These are phyloP conservation scores for Aspergillus arachidicola DNA, from an alignment of 2,329 filamentous ascomycete species.

Conservation along the genomic window DNA sequence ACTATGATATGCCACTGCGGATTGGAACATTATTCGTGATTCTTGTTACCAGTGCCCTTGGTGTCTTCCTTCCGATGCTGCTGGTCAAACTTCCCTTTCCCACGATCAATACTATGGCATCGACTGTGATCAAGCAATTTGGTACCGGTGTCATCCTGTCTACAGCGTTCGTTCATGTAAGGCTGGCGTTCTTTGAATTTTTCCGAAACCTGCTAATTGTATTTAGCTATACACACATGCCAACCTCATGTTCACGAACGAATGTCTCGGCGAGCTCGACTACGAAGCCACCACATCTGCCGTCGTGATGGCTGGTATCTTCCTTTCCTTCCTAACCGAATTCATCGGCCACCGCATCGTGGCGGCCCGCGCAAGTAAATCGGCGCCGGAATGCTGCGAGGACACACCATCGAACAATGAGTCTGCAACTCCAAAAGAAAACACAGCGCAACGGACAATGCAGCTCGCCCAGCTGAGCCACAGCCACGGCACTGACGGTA, in stretches of 20 bases:
- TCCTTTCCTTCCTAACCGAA: slow-evolving; percentile 73
- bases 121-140: slow-evolving; percentile 68
- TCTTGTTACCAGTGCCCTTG: slow-evolving; percentile 67
- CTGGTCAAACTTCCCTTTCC: slow-evolving; percentile 60
- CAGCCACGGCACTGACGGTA: slow-evolving; percentile 35
- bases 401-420: not conserved
- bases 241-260: slow-evolving; percentile 69
- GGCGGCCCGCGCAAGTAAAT: slow-evolving; percentile 24
- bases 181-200: slow-evolving; percentile 3
- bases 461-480: slow-evolving; percentile 34
- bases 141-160: slow-evolving; percentile 45
- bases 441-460: slow-evolving; percentile 9
- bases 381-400: not conserved
- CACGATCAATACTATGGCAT: slow-evolving; percentile 51
- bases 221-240: slow-evolving; percentile 73
- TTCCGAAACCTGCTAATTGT: not conserved
- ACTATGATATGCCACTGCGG: slow-evolving; percentile 69
- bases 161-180: slow-evolving; percentile 44
- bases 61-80: slow-evolving; percentile 69
- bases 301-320: slow-evolving; percentile 73
- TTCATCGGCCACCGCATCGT: slow-evolving; percentile 66
- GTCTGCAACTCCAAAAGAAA: slow-evolving; percentile 10
- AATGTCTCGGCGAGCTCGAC: slow-evolving; percentile 65
- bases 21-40: slow-evolving; percentile 74
- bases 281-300: slow-evolving; percentile 72